Base-by-base conservation (phyloP, 2,329 filamentous ascomycete genomes). In the Eutypa lata region DNA sequence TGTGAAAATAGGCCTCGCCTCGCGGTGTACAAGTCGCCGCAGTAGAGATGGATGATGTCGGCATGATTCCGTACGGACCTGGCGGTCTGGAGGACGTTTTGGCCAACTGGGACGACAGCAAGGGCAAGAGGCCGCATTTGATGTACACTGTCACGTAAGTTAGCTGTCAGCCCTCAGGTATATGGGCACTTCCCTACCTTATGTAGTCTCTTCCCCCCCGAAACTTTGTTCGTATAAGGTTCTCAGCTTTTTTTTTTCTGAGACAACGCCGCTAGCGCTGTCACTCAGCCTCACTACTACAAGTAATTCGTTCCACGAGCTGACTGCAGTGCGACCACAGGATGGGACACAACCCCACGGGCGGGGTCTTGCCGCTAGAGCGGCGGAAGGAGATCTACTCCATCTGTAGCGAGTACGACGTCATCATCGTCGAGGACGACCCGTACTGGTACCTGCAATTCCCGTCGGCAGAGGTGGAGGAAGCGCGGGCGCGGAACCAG, bases 361-460 rank as follows among this genome's bases (percentile, higher is more conserved):
- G 89, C 28, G 86, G 88, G 31, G 84, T 89, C 2, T 76, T 95
- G 2, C 86, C 88, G 2, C 68, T 94, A 10, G 74, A 87, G 63
- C 84, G 93, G 40, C 83, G 90, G 51, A 88, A 83, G 62, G 85
- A 91, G 49, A 80, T 97, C 26, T 97, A 97, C 67, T 82, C 80
- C 18, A 68, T 97, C 14, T 94, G 89, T 72, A 85, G 85, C 68
- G 82, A 87, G 67, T 96, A 90, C 73, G 91, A 97, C 69, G 82
- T 97, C 57, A 82, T 97, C 64, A 96, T 97, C 59, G 75, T 95
- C 56, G 93, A 97, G 71, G 93, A 97, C 63, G 92, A 97, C 57
- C 93, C 93, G 6, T 97, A 97, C 75, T 97, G 91, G 90, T 93
- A 94, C 69, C 78, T 97, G 8, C 93, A 97, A 68, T 97, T 84